phyloP scores from a whole-genome alignment of 106 monocot genomes.

The Agapanthus africanus region DNA sequence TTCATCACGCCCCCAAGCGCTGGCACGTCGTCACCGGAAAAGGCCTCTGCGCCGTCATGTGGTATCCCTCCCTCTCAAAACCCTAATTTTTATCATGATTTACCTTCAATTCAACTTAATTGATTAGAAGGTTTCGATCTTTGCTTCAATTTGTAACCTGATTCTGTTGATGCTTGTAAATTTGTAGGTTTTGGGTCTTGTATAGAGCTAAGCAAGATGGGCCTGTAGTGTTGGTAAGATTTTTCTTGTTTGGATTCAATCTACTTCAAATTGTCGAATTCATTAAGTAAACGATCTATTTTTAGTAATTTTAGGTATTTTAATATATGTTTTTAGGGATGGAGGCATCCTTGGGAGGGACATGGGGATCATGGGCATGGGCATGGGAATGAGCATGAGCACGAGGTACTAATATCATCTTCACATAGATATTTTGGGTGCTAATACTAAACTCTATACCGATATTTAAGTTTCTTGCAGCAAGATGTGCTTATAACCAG shows the following conservation, averaged over 20 bases:
- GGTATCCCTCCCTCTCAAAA: slow-evolving; percentile 19
- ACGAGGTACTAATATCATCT: too few relatives aligned
- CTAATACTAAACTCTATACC: too few relatives aligned
- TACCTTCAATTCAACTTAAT: too few relatives aligned
- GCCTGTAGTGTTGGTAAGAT: slow-evolving; percentile 62
- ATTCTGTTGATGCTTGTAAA: too few relatives aligned
- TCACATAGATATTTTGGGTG: too few relatives aligned
- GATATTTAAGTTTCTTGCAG: too few relatives aligned
- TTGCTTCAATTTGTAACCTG: too few relatives aligned
- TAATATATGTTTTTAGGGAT: slow-evolving; percentile 36
- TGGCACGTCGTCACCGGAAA: slow-evolving; percentile 53
- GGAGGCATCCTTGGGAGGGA: slow-evolving; percentile 93
- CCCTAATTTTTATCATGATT: too few relatives aligned
- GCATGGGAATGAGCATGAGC: too few relatives aligned
- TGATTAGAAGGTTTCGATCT: too few relatives aligned
- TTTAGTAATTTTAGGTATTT: background rate
- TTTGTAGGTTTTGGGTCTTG: slow-evolving; percentile 69
- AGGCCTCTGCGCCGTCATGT: slow-evolving; percentile 54
- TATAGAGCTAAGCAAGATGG: slow-evolving; percentile 88
- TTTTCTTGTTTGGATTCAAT: background rate
- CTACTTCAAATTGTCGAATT: background rate
- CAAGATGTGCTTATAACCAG: too few relatives aligned
- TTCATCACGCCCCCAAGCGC: slow-evolving; percentile 30
- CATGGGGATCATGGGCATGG: slow-evolving; percentile 72
- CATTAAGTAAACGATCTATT: background rate